These are phyloP conservation scores for Moesziomyces parantarcticus DNA, from an alignment of 1,284 basidiomycete species.

Conservation along the genomic window DNA sequence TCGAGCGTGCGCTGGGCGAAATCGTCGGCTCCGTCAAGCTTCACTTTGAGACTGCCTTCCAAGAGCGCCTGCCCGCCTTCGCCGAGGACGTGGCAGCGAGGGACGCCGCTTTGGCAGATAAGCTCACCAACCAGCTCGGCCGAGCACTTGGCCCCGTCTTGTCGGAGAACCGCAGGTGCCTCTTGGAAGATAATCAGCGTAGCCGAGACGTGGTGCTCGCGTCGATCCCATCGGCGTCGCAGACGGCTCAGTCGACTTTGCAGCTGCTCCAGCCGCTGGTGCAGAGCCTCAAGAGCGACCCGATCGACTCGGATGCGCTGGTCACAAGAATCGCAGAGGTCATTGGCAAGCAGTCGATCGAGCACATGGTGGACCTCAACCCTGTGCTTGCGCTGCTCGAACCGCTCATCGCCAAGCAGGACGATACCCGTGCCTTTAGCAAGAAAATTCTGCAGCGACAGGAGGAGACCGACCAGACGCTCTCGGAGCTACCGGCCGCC, in stretches of 20 bases:
- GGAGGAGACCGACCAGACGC: constrained; percentile 49
- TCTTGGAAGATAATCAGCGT: constrained; percentile 25
- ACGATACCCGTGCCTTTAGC: constrained; percentile 36
- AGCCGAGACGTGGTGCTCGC: constrained; percentile 17
- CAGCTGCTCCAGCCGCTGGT: constrained; percentile 42
- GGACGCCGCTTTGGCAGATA: constrained; percentile 15
- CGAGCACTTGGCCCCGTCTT: constrained; percentile 21
- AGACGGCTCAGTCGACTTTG: constrained; percentile 39
- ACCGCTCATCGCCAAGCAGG: constrained; percentile 56
- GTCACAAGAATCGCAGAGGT: constrained; percentile 37
- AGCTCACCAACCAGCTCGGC: constrained; percentile 30
- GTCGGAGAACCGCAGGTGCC: constrained; percentile 26
- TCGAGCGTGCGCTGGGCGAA: constrained; percentile 27
- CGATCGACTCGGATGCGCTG: constrained; percentile 47
- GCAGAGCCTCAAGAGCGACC: constrained; percentile 42
- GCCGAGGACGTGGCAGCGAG: constrained; percentile 27
- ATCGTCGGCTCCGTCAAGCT: constrained; percentile 12
- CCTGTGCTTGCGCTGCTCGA: constrained; percentile 58
- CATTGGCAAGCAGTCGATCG: constrained; percentile 54
- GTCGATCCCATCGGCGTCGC: constrained; percentile 13
- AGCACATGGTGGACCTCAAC: constrained; percentile 55
- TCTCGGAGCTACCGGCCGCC: constrained; percentile 48
- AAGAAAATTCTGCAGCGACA: constrained; percentile 51
- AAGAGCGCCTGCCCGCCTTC: constrained; percentile 38
- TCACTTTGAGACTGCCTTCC: constrained; percentile 36